Evolutionary conservation across 352 stramenopile genomes (phyloP), one percentile per base, ranked within the genome.

Genomic region (Globisporangium iwayamae): DNA sequence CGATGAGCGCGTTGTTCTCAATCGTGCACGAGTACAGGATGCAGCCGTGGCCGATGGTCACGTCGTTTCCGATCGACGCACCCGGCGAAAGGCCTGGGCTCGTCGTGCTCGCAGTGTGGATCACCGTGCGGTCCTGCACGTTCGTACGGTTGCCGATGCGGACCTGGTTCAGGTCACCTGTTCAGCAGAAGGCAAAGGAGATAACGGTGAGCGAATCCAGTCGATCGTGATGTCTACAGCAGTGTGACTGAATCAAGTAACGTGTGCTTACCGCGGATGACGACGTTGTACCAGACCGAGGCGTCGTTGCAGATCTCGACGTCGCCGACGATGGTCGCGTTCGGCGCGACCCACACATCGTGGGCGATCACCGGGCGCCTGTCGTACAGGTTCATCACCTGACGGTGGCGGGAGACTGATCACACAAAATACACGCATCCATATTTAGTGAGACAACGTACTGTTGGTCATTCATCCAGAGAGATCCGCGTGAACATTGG

Each of bases 1-100:
- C 96, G 71, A 99, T 98, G 65, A 99, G 83, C 67, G 83, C 88
- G 76, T 98, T 94, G 87, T 99, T 89, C 65, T 98, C 91, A 52
- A 99, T 87, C n/a, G 87, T 98, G 73, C 94, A 98, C 67, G 92
- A 98, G 83, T 98, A 97, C 57, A 99, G 94, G 63, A 96, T 96
- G 67, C 91, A 97, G 67, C 90, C 86, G 74, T 99, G 96, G 67
- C 87, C 94, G 50, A 99, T 93, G 20, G 94, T 98, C 34, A 98
- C 95, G 68, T 98, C 94, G 68, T 98, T 97, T 63, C 96, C 96
- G 71, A 99, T 98, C 62, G 90, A 94, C 34, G 89, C 84, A 51
- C 90, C 91, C 28, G 93, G 86, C 28, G 89, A 79, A 39, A 95
- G 70, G 25, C 88, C 86, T 9, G 86, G 82, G 36, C 68, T 86